These are phyloP conservation scores for Aurantiochytrium sp. DNA, from an alignment of 108 stramenopile genomes.

Conservation along the genomic window DNA sequence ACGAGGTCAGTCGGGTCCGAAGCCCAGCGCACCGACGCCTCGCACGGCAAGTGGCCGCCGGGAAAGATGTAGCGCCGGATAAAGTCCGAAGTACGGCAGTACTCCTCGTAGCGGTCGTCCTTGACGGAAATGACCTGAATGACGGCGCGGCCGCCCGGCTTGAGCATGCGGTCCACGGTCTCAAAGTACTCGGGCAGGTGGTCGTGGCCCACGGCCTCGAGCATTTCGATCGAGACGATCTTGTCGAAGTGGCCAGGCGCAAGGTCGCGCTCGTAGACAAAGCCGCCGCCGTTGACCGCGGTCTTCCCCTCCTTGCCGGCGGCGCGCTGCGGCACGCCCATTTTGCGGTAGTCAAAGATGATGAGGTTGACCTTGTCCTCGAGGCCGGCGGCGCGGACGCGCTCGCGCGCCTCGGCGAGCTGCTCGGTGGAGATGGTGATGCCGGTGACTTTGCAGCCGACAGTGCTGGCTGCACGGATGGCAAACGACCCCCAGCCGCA, in stretches of 20 bases:
- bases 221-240: conserved; percentile 92
- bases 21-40: conserved; percentile 79
- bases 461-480: conserved; percentile 79
- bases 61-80: conserved; percentile 96
- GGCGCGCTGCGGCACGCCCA: not conserved
- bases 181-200: conserved; percentile 76
- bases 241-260: conserved; percentile 71
- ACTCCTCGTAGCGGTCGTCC: conserved; percentile 83
- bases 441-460: conserved; percentile 80
- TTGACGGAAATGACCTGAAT: conserved; percentile 96
- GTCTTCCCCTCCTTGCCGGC: not conserved
- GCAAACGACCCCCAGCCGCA: conserved; percentile 93
- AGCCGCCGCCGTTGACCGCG: not conserved
- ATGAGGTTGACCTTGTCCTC: conserved; percentile 60
- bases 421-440: conserved; percentile 92
- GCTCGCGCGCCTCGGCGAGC: conserved; percentile 73
- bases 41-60: conserved; percentile 78
- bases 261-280: conserved; percentile 39
- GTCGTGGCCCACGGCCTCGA: conserved; percentile 94
- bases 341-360: not conserved
- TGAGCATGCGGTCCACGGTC: conserved; percentile 78
- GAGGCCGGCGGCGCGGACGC: conserved; percentile 72
- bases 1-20: conserved; percentile 67
- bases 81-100: conserved; percentile 77
- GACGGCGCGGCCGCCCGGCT: conserved; percentile 75